These are phyloP conservation scores for Cymodocea nodosa DNA, from an alignment of 116 monocot genomes.

Conservation along the genomic window DNA sequence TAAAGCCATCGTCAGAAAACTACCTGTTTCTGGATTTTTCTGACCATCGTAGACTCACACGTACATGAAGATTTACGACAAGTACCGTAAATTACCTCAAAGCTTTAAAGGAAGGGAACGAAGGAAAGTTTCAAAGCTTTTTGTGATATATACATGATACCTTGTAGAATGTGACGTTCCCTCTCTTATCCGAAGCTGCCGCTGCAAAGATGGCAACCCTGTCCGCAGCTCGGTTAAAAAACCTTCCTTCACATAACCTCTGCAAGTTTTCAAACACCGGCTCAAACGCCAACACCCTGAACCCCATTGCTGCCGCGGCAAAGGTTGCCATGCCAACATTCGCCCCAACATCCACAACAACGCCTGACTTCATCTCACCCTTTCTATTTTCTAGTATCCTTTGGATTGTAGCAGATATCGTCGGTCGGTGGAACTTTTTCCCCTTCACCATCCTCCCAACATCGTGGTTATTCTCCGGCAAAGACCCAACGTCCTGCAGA, in stretches of 20 bases:
- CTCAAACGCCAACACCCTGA: conserved; percentile 67
- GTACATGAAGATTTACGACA: too few species aligned
- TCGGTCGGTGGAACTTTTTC: conserved; percentile 67
- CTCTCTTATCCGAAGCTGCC: conserved; percentile 64
- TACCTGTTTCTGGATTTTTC: too few species aligned
- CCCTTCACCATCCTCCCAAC: conserved; percentile 73
- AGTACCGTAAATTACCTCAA: too few species aligned
- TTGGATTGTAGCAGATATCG: conserved; percentile 71
- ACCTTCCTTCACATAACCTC: conserved; percentile 70
- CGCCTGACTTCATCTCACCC: conserved; percentile 12
- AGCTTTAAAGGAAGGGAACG: too few species aligned
- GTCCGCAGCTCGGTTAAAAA: conserved; percentile 57
- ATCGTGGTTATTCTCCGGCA: conserved; percentile 86
- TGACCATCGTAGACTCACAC: too few species aligned
- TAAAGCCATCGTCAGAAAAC: too few species aligned
- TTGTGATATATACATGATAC: conserved; percentile 13
- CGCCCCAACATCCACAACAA: conserved; percentile 75
- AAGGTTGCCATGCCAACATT: too few species aligned
- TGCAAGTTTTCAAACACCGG: conserved; percentile 85
- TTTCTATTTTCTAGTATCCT: conserved; percentile 36
- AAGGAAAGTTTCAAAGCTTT: too few species aligned
- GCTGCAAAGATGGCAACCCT: conserved; percentile 53
- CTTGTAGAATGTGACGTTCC: conserved; percentile 90
- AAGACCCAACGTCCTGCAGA: conserved; percentile 63
- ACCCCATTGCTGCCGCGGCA: conserved; percentile 86